These are phyloP conservation scores for Sarocladium kiliense DNA, from an alignment of 2,329 filamentous ascomycete genomes.

Conservation along the genomic window DNA sequence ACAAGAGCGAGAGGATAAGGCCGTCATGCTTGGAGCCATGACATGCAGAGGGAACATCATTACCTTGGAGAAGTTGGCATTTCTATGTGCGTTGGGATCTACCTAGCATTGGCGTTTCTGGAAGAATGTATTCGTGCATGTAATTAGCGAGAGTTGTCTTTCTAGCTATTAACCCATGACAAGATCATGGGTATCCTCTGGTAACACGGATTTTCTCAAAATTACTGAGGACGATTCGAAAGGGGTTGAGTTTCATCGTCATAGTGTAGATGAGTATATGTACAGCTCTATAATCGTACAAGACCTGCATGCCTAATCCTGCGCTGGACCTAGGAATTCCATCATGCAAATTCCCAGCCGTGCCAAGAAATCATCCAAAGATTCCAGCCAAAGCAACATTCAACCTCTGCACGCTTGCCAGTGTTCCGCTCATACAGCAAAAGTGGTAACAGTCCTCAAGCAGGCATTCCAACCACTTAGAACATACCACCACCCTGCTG, in stretches of 20 bases:
- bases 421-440: no score
- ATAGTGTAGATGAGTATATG: background rate
- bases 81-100: background rate
- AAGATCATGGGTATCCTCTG: no score
- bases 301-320: background rate
- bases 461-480: constrained; percentile 11
- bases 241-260: background rate
- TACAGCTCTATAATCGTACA: constrained; percentile 9
- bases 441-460: no score
- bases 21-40: background rate
- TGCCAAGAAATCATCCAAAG: background rate
- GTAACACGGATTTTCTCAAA: no score
- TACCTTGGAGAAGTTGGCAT: background rate
- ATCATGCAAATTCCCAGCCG: no score
- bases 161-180: no score
- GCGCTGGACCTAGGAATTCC: background rate
- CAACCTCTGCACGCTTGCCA: no score
- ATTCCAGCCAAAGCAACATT: no score
- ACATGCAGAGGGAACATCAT: background rate
- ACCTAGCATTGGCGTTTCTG: no score
- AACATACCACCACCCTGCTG: constrained; percentile 38
- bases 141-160: no score
- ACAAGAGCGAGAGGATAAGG: constrained; percentile 15
- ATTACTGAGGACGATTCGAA: no score
- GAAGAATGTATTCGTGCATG: no score